Evolutionary conservation across 768 basidiomycete genomes (phyloP), one percentile per base, ranked within the genome.

Genomic region (Kwoniella sp.): DNA sequence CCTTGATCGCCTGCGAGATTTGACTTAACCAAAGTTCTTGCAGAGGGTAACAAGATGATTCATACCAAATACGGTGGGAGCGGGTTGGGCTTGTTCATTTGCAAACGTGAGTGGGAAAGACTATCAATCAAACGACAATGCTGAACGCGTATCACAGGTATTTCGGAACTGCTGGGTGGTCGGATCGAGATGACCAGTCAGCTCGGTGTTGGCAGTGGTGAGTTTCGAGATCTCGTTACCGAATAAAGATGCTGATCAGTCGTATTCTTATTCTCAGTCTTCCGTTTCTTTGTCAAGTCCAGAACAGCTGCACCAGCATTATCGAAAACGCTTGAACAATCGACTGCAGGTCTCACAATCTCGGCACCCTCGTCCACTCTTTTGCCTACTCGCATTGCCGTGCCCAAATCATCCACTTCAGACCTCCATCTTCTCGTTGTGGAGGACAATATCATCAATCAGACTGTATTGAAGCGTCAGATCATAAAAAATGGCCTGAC

Each of bases 31-130:
- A n/a, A n/a, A n/a, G n/a, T n/a, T n/a, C n/a, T n/a, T 33, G 33
- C 33, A 65, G 63, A 78, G 65, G 69, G 65, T 2, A 74, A 69
- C 22, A 70, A 73, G 1, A 68, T 74, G 64, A 68, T 71, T 0
- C 72, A 73, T 54, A 67, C 70, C 13, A 64, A 73, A 19, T 78
- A 70, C 58, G 79, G 77, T 9, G 79, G 79, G 0, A 67, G 63
- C 3, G 79, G 79, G 0, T 60, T 80, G 2, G 79, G 77, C 0
- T 50, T 80, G 1, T 78, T 72, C 67, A 70, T 78, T 53, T 71
- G 68, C n/a, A 68, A 70, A 21, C 66, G 71, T 72, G 27, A 17
- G 66, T 68, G 46, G 27, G 9, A 25, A 6, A 15, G 17, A 25
- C 21, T 24, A 21, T 25, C 8, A 22, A n/a, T n/a, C n/a, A n/a